Evolutionary conservation across 768 basidiomycete species (phyloP).

Genomic region (Hemileccinum impolitum): DNA sequence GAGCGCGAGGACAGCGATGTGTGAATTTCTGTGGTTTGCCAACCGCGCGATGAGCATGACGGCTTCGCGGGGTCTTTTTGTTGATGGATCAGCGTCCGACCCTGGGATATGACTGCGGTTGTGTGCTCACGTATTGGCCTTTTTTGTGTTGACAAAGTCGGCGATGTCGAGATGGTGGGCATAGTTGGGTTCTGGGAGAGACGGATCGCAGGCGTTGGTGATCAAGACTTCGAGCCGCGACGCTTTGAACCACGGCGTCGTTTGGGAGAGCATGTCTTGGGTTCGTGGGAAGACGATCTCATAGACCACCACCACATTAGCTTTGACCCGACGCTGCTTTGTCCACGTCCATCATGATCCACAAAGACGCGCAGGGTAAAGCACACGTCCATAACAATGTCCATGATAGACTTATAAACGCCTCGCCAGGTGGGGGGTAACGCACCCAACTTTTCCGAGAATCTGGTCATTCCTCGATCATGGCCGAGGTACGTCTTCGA

Average conservation of each 20-base stretch:
- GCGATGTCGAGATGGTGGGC: constrained; percentile 90
- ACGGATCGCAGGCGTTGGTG: constrained; percentile 83
- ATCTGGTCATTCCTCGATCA: constrained; percentile 21
- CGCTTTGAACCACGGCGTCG: constrained; percentile 50
- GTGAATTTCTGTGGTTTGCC: constrained; percentile 91
- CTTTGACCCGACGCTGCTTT: too few relatives aligned
- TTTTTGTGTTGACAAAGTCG: constrained; percentile 90
- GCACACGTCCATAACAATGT: too few relatives aligned
- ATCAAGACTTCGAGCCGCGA: constrained; percentile 71
- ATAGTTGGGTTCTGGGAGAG: constrained; percentile 86
- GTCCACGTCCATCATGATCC: too few relatives aligned
- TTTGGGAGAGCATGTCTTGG: constrained; percentile 46
- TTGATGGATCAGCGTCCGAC: too few relatives aligned
- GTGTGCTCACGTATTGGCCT: constrained; percentile 82
- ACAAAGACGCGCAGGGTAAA: too few relatives aligned
- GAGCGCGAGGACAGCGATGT: constrained; percentile 83
- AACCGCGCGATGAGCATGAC: constrained; percentile 79
- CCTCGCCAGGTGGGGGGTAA: not conserved
- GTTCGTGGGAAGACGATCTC: not conserved
- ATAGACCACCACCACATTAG: too few relatives aligned
- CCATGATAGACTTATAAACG: constrained; percentile 1
- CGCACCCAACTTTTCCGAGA: constrained; percentile 7
- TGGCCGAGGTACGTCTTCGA: constrained; percentile 8
- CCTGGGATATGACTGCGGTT: too few relatives aligned
- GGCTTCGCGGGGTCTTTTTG: constrained; percentile 80